Percentiles rank a stretch among this genome's conserved stretches.
Conservation (phyloP, 148 eudicot genomes). For the Diospyros lotus region DNA sequence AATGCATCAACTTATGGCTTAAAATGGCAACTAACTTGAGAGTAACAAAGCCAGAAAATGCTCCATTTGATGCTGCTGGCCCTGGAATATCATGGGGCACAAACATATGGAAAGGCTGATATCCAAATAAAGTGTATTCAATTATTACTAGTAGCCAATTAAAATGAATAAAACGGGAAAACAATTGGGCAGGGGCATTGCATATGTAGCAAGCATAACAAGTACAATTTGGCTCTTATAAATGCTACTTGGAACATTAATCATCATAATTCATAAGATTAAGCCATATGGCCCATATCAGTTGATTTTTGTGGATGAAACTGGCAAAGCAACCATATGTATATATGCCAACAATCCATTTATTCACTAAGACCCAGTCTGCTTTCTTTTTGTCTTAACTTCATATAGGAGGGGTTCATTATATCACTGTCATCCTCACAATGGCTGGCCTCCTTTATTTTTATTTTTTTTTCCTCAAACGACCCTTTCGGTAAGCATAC, state of each 20-base stretch:
- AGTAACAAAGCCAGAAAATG: not conserved
- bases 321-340: not conserved
- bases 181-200: not conserved
- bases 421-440: not conserved
- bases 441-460: not conserved
- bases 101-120: not conserved
- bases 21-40: not conserved
- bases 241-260: not conserved
- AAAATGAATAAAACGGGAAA: not conserved
- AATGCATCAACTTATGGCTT: not conserved
- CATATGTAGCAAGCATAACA: not conserved
- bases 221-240: not conserved
- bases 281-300: no score
- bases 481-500: not conserved
- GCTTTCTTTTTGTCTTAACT: not conserved
- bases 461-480: not conserved
- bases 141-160: not conserved
- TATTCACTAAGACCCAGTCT: not conserved
- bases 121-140: not conserved
- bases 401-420: not conserved
- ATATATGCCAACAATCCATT: not conserved
- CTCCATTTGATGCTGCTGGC: not conserved
- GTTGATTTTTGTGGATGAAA: not conserved
- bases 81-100: not conserved
- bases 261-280: not conserved